phyloP scores from a whole-genome alignment of 495 filamentous ascomycete genomes.

The Choiromyces venosus region DNA sequence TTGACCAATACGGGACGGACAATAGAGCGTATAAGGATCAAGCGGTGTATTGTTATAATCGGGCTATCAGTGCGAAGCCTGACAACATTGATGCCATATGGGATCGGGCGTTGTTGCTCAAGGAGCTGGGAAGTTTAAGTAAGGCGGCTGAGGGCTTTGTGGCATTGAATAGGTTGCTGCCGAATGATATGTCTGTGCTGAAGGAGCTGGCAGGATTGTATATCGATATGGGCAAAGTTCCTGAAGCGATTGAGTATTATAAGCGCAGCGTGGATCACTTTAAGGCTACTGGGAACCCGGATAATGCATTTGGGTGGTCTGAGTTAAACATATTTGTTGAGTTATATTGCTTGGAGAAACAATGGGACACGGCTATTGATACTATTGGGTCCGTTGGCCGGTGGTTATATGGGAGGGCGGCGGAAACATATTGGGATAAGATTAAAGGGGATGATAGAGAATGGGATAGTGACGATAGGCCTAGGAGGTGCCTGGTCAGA shows the following conservation, averaged over 20 bases:
- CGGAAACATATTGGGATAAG: conserved; percentile 76
- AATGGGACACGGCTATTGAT: conserved; percentile 58
- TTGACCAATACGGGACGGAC: conserved; percentile 40
- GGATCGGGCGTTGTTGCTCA: conserved; percentile 38
- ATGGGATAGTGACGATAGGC: conserved; percentile 72
- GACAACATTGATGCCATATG: conserved; percentile 43
- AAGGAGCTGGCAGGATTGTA: conserved; percentile 39
- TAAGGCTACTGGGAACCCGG: conserved; percentile 35
- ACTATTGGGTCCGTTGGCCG: conserved; percentile 65
- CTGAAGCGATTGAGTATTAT: conserved; percentile 40
- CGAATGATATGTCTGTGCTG: conserved; percentile 41
- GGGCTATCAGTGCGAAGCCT: conserved; percentile 38
- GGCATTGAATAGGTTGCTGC: conserved; percentile 32
- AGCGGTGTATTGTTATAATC: conserved; percentile 41
- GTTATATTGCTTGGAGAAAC: conserved; percentile 59
- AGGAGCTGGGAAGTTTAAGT: conserved; percentile 33
- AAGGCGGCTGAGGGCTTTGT: conserved; percentile 42
- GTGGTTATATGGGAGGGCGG: conserved; percentile 72
- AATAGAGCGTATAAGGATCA: conserved; percentile 39
- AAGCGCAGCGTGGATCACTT: conserved; percentile 40
- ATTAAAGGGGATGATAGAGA: conserved; percentile 76
- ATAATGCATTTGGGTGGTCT: conserved; percentile 62
- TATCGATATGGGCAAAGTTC: conserved; percentile 34
- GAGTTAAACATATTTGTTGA: conserved; percentile 80
- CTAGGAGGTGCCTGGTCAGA: conserved; percentile 53